Conservation (phyloP, 2,329 filamentous ascomycete genomes). For the Cladosporium halotolerans region DNA sequence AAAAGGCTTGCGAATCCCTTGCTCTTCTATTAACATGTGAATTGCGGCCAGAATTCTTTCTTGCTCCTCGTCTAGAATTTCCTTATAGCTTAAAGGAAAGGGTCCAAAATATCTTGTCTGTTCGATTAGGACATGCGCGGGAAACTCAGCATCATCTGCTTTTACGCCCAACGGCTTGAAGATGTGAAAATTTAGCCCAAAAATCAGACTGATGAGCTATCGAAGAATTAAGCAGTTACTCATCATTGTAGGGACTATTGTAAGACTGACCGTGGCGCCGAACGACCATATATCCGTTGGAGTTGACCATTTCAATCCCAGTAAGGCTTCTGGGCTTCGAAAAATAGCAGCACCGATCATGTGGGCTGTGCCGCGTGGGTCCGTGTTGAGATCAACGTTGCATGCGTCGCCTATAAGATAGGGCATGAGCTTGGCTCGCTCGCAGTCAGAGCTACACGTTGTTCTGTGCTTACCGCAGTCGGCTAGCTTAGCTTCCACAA, state of each 20-base stretch:
- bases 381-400: constrained; percentile 20
- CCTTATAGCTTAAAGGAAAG: constrained; percentile 21
- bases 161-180: constrained; percentile 21
- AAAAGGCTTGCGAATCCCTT: constrained; percentile 22
- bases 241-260: not conserved
- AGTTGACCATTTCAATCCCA: constrained; percentile 31
- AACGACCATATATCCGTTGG: constrained; percentile 39
- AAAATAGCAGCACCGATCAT: constrained; percentile 34
- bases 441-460: not conserved
- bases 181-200: constrained; percentile 23
- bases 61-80: constrained; percentile 19
- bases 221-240: constrained; percentile 4
- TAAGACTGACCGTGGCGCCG: constrained; percentile 29
- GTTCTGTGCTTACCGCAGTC: not conserved
- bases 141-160: constrained; percentile 22
- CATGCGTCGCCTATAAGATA: not conserved
- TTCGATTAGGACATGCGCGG: constrained; percentile 20
- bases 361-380: constrained; percentile 18
- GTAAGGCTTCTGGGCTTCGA: constrained; percentile 32
- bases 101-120: constrained; percentile 22
- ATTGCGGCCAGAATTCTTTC: constrained; percentile 13
- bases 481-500: constrained; percentile 28
- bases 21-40: constrained; percentile 14
- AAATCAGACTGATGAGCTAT: constrained; percentile 28
- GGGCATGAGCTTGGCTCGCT: not conserved